Percentiles rank a stretch among this genome's conserved stretches.
These are phyloP conservation scores for Diplodia seriata DNA, from an alignment of 2,329 filamentous ascomycete species.

Conservation along the genomic window DNA sequence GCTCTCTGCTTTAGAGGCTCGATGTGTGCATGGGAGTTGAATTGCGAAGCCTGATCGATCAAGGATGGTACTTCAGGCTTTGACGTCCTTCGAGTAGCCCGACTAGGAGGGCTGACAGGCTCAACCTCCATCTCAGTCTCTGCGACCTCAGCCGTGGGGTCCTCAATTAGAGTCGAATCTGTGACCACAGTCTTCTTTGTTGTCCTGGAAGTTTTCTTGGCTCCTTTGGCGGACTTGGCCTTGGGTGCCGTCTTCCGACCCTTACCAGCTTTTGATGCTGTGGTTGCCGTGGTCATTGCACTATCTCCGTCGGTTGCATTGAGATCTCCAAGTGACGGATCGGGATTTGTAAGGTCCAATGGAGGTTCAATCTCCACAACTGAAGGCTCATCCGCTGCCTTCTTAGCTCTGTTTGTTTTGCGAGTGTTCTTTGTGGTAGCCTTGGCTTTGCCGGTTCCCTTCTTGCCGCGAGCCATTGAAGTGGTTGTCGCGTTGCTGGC, in stretches of 20 bases:
- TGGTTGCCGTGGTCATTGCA: constrained; percentile 56
- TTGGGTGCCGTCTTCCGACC: constrained; percentile 57
- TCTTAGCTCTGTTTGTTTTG: constrained; percentile 47
- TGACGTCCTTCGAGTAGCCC: constrained; percentile 10
- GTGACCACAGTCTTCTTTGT: constrained; percentile 44
- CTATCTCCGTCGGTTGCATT: constrained; percentile 61
- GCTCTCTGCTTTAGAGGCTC: constrained; percentile 12
- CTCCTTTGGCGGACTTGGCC: constrained; percentile 36
- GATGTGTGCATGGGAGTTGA: not conserved
- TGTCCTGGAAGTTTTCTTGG: constrained; percentile 47
- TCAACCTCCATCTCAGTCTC: constrained; percentile 5
- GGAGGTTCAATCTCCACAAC: constrained; percentile 11
- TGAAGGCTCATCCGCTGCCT: constrained; percentile 39
- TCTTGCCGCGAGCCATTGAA: constrained; percentile 41
- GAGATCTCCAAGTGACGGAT: constrained; percentile 24
- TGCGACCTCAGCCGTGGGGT: not conserved
- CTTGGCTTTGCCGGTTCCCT: constrained; percentile 52
- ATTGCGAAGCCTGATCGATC: constrained; percentile 7
- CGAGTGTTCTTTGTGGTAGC: constrained; percentile 57
- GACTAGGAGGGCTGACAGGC: not conserved
- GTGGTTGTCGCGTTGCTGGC: constrained; percentile 53
- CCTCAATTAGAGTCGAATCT: constrained; percentile 16
- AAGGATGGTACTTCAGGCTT: constrained; percentile 9
- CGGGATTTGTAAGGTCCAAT: not conserved
- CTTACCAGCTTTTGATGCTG: constrained; percentile 44